Conservation (phyloP, 2,329 filamentous ascomycete genomes). For the Neurospora crassa region DNA sequence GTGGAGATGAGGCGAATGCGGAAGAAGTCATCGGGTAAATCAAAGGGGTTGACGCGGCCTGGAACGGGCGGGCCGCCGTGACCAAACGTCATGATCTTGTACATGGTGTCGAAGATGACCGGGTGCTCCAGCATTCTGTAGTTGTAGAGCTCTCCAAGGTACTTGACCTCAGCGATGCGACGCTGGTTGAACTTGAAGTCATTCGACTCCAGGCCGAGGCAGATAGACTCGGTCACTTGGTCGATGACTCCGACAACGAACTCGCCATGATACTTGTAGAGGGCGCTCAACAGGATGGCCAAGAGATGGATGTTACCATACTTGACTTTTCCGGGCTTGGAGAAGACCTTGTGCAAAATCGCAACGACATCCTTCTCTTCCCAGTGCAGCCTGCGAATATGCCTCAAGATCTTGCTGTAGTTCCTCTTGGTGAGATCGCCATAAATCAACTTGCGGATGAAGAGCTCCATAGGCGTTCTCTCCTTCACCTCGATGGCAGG, state of each 20-base stretch:
- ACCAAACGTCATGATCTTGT: conserved; percentile 88
- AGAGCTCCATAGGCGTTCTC: conserved; percentile 83
- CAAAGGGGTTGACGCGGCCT: conserved; percentile 66
- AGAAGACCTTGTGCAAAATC: conserved; percentile 75
- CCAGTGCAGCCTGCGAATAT: conserved; percentile 94
- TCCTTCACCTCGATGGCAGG: conserved; percentile 96
- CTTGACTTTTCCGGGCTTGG: conserved; percentile 93
- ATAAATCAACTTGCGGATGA: conserved; percentile 87
- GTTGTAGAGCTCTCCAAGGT: conserved; percentile 92
- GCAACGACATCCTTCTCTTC: conserved; percentile 66
- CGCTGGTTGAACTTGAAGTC: conserved; percentile 97
- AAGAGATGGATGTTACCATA: conserved; percentile 94
- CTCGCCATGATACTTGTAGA: conserved; percentile 84
- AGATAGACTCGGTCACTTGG: conserved; percentile 80
- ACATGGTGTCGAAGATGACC: conserved; percentile 90
- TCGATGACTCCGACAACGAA: conserved; percentile 92
- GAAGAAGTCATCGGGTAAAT: conserved; percentile 91
- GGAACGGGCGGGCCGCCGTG: conserved; percentile 77
- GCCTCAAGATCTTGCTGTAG: conserved; percentile 86
- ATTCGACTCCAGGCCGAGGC: conserved; percentile 82
- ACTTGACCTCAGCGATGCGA: conserved; percentile 90
- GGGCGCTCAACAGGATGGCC: conserved; percentile 76
- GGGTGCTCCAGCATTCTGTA: conserved; percentile 95
- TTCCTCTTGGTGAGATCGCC: conserved; percentile 89
- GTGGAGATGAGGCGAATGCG: conserved; percentile 84